These are phyloP conservation scores for Yarrowia osloensis DNA, from an alignment of 805 yeast genomes.

Conservation along the genomic window DNA sequence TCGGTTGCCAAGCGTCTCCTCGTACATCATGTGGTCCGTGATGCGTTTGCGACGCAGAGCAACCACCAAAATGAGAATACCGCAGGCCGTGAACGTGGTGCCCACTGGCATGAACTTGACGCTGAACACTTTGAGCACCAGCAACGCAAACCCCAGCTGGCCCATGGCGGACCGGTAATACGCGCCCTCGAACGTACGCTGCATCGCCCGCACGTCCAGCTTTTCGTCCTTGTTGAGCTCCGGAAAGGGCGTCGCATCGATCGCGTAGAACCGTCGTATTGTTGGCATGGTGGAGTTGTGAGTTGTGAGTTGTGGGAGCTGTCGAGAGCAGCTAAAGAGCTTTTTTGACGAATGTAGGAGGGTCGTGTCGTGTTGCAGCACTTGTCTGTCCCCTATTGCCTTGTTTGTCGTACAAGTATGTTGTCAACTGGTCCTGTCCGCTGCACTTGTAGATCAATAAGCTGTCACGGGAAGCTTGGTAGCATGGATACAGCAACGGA, in stretches of 20 bases:
- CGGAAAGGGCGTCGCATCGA: slow-evolving; percentile 5
- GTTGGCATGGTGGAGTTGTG: neutral
- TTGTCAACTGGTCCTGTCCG: no score
- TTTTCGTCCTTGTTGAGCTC: slow-evolving; percentile 16
- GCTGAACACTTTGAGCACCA: slow-evolving; percentile 65
- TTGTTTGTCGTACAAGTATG: no score
- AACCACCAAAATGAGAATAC: slow-evolving; percentile 49
- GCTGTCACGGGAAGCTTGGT: no score
- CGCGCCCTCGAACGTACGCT: slow-evolving; percentile 83
- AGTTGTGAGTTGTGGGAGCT: no score
- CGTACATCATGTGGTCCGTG: slow-evolving; percentile 25
- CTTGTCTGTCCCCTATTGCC: no score
- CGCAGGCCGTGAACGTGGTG: slow-evolving; percentile 63
- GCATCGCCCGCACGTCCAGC: slow-evolving; percentile 40
- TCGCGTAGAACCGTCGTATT: neutral
- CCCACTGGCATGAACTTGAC: slow-evolving; percentile 68
- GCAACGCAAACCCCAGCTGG: slow-evolving; percentile 62
- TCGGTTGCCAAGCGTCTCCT: slow-evolving; percentile 14
- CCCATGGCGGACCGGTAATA: slow-evolving; percentile 73
- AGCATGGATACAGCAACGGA: neutral
- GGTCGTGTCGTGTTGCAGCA: no score
- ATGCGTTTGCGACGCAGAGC: slow-evolving; percentile 36
- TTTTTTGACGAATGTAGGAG: no score
- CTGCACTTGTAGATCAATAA: no score
- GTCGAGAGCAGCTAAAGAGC: no score